These are phyloP conservation scores for Porosira glacialis DNA, from an alignment of 352 stramenopile species.

Conservation along the genomic window DNA sequence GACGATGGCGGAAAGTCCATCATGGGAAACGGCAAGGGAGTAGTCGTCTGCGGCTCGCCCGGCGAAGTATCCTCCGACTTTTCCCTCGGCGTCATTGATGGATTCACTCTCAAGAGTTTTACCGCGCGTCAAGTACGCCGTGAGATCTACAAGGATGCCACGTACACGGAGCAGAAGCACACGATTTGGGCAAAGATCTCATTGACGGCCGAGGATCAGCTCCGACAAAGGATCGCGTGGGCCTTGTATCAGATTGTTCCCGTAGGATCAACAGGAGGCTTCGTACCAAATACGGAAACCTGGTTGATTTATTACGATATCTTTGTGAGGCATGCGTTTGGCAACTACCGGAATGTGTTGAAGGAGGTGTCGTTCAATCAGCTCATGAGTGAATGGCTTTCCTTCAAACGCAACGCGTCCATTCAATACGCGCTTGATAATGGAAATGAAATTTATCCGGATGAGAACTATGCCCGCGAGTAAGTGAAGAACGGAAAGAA, in stretches of 20 bases:
- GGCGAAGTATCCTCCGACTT: constrained; percentile 38
- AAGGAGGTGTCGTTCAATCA: constrained; percentile 42
- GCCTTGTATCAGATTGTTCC: constrained; percentile 38
- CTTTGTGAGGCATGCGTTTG: constrained; percentile 9
- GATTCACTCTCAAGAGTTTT: not conserved
- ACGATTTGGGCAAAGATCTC: constrained; percentile 5
- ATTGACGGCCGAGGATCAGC: constrained; percentile 43
- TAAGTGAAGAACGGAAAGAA: too few species aligned
- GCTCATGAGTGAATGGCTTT: constrained; percentile 55
- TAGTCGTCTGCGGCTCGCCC: constrained; percentile 52
- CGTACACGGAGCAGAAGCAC: constrained; percentile 21
- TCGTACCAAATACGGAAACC: not conserved
- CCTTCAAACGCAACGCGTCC: constrained; percentile 19
- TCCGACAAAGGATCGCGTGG: constrained; percentile 51
- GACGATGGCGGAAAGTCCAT: not conserved
- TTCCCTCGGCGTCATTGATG: not conserved
- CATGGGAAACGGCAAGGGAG: constrained; percentile 8
- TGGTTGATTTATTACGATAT: constrained; percentile 6
- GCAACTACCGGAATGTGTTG: constrained; percentile 43
- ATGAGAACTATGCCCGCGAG: constrained; percentile 20
- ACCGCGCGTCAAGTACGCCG: not conserved
- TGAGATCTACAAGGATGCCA: constrained; percentile 11
- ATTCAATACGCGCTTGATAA: constrained; percentile 23
- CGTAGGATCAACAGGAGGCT: not conserved
- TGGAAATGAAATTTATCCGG: constrained; percentile 20